Base-by-base conservation (phyloP, 164 flowering plant species). In the Protea cynaroides region DNA sequence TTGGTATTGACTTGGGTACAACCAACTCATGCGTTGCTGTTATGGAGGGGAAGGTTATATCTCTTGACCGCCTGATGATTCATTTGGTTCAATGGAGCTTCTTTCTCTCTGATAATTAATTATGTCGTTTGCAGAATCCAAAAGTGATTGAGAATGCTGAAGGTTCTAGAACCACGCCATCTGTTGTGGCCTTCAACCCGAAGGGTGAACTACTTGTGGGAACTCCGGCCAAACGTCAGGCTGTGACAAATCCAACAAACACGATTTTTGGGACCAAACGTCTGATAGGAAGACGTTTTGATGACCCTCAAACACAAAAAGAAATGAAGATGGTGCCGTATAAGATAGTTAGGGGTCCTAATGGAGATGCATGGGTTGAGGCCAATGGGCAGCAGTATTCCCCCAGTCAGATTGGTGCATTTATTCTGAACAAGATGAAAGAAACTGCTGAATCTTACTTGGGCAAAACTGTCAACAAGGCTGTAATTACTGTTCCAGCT, bases 1-100 rank as follows among this genome's bases (percentile, higher is more conserved):
- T 88, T 70, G 95, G 95, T 51, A 86, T 88, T 71, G 92, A 88
- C 62, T 79, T 88, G 87, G 95, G 95, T 66, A 88, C 95, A 13
- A 86, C 95, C 24, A 88, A 88, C 64, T 86, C 92, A 1, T 88
- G 95, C 72, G 95, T 86, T 62, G 63, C 95, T 10, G 82, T 88
- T 18, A 88, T 88, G 89, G 95, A 88, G 68, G 95, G 95, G 40
- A 88, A 88, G 87, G 95, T 86, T 50, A 56, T 43, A 1, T 34
- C 34, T 29, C 34, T 5, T 29, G 34, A 29, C 34, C 34, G 2
- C 34, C 34, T 29, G 34, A 29, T 29, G 34, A 29, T 0, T 2
- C 34, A 29, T 29, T 15, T 19, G 55, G 8, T 40, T 62, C 14
- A 34, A 7, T n/a, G 44, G 49, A 29, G 22, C 22, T 9, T 21